phyloP scores from a whole-genome alignment of 805 yeast genomes.

The Candida suzukii region DNA sequence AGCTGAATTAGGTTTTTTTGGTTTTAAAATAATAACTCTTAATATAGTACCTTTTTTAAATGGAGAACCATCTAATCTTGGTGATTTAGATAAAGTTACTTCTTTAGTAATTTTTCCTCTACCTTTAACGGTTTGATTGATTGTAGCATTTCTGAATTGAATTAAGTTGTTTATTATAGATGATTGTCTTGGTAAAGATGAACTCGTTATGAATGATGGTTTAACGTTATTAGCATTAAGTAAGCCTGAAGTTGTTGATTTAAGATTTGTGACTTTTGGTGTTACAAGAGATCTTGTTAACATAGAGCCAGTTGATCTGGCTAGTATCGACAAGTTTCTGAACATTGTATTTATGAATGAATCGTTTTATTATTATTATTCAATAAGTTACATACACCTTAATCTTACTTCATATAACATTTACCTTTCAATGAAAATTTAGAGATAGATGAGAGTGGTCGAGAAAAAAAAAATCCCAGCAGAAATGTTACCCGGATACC shows the following conservation, averaged over 20 bases:
- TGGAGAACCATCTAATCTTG: conserved; percentile 79
- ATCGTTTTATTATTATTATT: background rate
- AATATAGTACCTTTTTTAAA: conserved; percentile 89
- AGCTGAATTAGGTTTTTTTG: conserved; percentile 98
- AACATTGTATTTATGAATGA: background rate
- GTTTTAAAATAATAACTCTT: conserved; percentile 90
- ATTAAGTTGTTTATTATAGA: conserved; percentile 2
- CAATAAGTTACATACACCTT: too few relatives aligned
- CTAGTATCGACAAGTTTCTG: background rate
- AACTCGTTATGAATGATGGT: background rate
- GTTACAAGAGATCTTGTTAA: background rate
- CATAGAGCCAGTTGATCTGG: background rate
- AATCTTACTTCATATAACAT: too few relatives aligned
- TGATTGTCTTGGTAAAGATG: background rate
- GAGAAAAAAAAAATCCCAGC: too few relatives aligned
- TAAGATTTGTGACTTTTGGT: background rate
- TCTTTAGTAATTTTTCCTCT: conserved; percentile 33
- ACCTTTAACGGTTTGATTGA: conserved; percentile 73
- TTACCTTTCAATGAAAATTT: too few relatives aligned
- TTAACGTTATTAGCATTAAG: background rate
- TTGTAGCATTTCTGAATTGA: conserved; percentile 56
- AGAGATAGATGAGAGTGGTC: too few relatives aligned
- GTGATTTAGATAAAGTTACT: conserved; percentile 51
- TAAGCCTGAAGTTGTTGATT: background rate
- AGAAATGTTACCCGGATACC: too few relatives aligned